Percentiles rank a stretch among this genome's conserved stretches.
These are phyloP conservation scores for Thyridium curvatum DNA, from an alignment of 2,329 filamentous ascomycete species.

Conservation along the genomic window DNA sequence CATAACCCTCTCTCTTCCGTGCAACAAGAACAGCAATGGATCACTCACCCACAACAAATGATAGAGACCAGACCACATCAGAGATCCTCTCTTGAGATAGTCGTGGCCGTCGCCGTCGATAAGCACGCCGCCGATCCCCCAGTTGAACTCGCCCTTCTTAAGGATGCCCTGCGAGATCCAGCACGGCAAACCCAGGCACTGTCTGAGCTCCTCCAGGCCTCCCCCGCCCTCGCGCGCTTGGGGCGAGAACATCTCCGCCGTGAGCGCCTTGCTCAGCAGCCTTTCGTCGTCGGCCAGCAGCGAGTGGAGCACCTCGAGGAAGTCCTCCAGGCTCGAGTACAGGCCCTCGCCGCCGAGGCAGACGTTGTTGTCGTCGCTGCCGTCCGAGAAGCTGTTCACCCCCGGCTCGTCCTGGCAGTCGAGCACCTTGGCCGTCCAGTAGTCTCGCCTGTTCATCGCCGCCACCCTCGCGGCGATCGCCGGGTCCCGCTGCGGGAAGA, in stretches of 20 bases:
- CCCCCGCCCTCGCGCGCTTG: conserved; percentile 9
- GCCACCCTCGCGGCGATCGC: conserved; percentile 5
- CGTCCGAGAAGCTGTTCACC: conserved; percentile 1
- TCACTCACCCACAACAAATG: conserved; percentile 16
- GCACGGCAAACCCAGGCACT: conserved; percentile 8
- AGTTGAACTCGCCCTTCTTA: conserved; percentile 13
- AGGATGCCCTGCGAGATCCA: conserved; percentile 16
- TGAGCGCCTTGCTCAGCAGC: conserved; percentile 9
- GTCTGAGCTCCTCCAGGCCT: conserved; percentile 5
- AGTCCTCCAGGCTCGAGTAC: conserved; percentile 10
- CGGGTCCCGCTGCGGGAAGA: conserved; percentile 11
- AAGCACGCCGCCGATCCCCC: conserved; percentile 15
- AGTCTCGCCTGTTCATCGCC: conserved; percentile 2
- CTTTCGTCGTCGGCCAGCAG: conserved; percentile 15
- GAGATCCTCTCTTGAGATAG: conserved; percentile 11
- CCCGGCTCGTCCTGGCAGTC: conserved; percentile 1
- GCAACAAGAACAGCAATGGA: not conserved
- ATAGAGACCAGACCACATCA: conserved; percentile 17
- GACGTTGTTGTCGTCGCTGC: conserved; percentile 1
- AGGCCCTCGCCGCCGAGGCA: conserved; percentile 18
- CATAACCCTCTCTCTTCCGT: not conserved
- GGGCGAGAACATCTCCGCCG: conserved; percentile 10
- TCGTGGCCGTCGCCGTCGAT: conserved; percentile 8
- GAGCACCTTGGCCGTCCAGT: not conserved
- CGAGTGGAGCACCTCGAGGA: conserved; percentile 12